Evolutionary conservation across 176 grass and related monocot species (phyloP), one percentile per base, ranked within the genome.

Genomic region (Poa pratensis): DNA sequence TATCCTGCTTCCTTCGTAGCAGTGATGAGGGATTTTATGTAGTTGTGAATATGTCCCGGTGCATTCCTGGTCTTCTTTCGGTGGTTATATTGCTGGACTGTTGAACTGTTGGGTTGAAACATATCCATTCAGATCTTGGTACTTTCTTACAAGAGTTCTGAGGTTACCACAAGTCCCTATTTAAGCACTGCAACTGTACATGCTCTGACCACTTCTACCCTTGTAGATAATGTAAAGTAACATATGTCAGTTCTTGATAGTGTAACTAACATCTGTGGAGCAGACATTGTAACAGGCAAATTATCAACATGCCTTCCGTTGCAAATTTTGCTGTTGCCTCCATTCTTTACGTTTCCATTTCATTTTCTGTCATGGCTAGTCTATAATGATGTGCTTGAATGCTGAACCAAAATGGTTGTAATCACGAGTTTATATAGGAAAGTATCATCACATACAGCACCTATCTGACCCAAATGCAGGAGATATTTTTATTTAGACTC

Each of bases 201-300:
- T 66, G 18, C 14, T 43, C 65, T 83, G 19, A 48, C 46, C 32
- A 63, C 27, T 70, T 59, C 39, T 5, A 64, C 15, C 55, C 22
- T 22, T 71, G 50, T 2, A 43, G 42, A 43, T 43, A 43, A 10
- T 43, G 42, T 43, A 10, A 43, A 7, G 8, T 90, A 78, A 42
- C 20, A 22, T 12, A n/a, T 77, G 30, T 35, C 73, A 65, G 83
- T 43, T 90, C 24, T 53, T 73, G 63, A 72, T 82, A 82, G 48
- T 86, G 65, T 82, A 48, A 73, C 11, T 90, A 78, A 32, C 26
- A 23, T 16, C 37, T 82, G 30, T 51, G 58, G 17, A 5, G 8
- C 64, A 45, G 10, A 77, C 32, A 78, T 34, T 3, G 18, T 20
- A 42, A 5, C 18, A 53, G 58, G 27, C 68, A 60, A 85, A 76